Base-by-base conservation (phyloP, 805 yeast species). In the Schwanniomyces vanrijiae region DNA sequence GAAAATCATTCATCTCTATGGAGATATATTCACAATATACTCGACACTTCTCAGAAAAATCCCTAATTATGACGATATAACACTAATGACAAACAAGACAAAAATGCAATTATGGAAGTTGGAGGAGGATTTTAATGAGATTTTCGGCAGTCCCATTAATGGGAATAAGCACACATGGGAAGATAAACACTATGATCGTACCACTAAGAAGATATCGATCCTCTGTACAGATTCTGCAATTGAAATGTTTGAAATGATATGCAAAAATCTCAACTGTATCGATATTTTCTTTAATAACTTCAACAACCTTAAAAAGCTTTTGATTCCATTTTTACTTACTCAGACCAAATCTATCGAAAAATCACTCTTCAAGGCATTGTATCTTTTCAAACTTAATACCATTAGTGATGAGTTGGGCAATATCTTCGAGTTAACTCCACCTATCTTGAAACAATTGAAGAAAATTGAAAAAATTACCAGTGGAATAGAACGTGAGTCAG, bases 21-120 rank as follows among this genome's bases (percentile, higher is more conserved):
- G 60, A 21, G 78, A 73, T 53, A 58, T 70, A 29, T 54, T 71
- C 24, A 69, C 69, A 46, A 71, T 72, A 31, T 73, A 71, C 54
- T 56, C 69, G 43, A 68, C 76, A 13, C 55, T 73, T 37, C 56
- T 73, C 22, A 53, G 58, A 38, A 73, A 73, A 48, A 63, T 73
- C 22, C 70, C 73, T 20, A 58, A 70, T 47, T 71, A 70, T 47
- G 76, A 70, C 37, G 78, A 73, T 54, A 54, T 73, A 43, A 68
- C 74, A 2, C 16, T 44, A n/a, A 60, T 69, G 65, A 56, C 73
- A 1, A 43, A 49, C 40, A 48, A 49, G 24, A 55, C 66, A 5
- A 59, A 58, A 44, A 19, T 46, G 18, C 44, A 50, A 4, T 41
- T 68, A 35, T 39, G 53, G 25, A 55, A 52, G 40, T 51, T 71